Evolutionary conservation across 2,329 filamentous ascomycete genomes (phyloP).

Genomic region (Helotiales sp.): DNA sequence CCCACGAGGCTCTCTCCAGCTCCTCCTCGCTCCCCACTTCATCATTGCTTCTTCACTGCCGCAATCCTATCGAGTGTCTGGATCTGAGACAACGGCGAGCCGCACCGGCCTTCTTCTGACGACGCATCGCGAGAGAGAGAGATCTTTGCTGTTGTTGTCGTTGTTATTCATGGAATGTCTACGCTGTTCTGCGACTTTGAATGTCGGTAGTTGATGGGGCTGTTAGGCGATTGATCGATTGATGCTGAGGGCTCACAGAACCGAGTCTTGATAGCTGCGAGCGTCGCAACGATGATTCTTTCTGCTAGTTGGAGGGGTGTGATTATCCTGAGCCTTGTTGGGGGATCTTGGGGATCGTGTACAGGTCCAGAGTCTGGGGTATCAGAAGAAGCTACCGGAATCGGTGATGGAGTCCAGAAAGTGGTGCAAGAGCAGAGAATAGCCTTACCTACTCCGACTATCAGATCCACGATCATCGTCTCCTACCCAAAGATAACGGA

Average conservation of each 20-base stretch:
- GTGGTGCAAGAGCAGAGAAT: constrained; percentile 18
- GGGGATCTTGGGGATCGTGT: neutral
- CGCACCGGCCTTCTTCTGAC: neutral
- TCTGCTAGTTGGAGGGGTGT: neutral
- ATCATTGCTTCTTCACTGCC: neutral
- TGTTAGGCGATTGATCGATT: constrained; percentile 6
- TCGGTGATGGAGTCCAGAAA: constrained; percentile 12
- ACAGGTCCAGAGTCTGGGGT: neutral
- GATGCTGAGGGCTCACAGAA: constrained; percentile 2
- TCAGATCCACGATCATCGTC: constrained; percentile 21
- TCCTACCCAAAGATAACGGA: constrained; percentile 36
- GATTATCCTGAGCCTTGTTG: neutral
- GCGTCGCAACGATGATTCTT: neutral
- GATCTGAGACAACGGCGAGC: constrained; percentile 5
- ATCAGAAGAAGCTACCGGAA: neutral
- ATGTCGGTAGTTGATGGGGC: constrained; percentile 26
- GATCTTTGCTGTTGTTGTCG: neutral
- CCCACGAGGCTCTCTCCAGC: constrained; percentile 13
- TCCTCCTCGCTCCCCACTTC: neutral
- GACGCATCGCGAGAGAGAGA: neutral
- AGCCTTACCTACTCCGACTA: neutral
- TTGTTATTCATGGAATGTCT: constrained; percentile 28
- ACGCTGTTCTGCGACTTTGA: constrained; percentile 17
- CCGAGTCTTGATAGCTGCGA: neutral
- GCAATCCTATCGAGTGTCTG: neutral